phyloP scores from a whole-genome alignment of 805 yeast genomes.

The Wickerhamomyces subpelliculosus region DNA sequence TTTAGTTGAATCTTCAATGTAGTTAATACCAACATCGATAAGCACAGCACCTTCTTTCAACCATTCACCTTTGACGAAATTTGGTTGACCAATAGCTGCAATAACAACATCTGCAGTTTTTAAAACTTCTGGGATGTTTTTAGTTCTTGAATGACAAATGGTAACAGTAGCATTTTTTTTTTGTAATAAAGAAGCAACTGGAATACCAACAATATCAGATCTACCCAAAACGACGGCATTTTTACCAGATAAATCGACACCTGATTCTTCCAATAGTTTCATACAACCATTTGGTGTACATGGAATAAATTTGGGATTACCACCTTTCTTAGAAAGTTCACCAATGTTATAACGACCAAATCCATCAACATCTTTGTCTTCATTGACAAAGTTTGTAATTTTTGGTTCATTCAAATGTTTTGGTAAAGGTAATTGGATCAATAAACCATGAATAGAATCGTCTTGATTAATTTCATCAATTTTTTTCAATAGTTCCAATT shows the following conservation, averaged over 20 bases:
- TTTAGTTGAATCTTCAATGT: conserved; percentile 55
- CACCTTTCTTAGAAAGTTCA: conserved; percentile 67
- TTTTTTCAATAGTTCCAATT: conserved; percentile 46
- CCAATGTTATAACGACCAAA: conserved; percentile 75
- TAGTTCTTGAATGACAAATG: conserved; percentile 61
- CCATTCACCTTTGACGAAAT: conserved; percentile 71
- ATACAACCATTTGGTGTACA: conserved; percentile 83
- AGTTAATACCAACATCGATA: conserved; percentile 81
- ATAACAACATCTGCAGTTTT: conserved; percentile 68
- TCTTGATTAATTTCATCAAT: conserved; percentile 54
- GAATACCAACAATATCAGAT: conserved; percentile 82
- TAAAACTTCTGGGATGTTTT: conserved; percentile 43
- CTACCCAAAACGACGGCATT: conserved; percentile 82
- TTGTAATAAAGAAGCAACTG: conserved; percentile 64
- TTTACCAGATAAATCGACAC: conserved; percentile 51
- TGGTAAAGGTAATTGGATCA: conserved; percentile 77
- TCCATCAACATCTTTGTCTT: conserved; percentile 77
- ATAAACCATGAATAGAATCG: conserved; percentile 57
- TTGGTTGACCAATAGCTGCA: conserved; percentile 70
- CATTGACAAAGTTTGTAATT: conserved; percentile 59
- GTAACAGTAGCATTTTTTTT: conserved; percentile 74
- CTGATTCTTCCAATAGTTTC: conserved; percentile 51
- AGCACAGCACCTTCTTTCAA: conserved; percentile 60
- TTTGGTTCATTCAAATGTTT: conserved; percentile 58
- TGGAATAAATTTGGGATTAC: conserved; percentile 65